Base-by-base conservation (phyloP, 768 basidiomycete genomes). In the Imleria badia region DNA sequence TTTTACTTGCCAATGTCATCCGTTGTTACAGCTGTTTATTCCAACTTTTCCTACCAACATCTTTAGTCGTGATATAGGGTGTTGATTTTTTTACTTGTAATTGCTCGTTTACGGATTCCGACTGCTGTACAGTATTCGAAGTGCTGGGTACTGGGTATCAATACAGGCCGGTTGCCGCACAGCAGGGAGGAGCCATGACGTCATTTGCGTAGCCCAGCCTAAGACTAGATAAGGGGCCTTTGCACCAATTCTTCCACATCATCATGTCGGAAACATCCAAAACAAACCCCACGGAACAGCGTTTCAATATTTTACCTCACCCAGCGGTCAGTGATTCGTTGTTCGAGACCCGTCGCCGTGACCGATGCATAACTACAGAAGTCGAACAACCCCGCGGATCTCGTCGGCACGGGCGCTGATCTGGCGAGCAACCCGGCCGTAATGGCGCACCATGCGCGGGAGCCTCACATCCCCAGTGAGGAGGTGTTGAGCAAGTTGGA, bases 321-420 rank as follows among this genome's bases (percentile, higher is more conserved):
- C 85, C 84, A 45, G 84, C 84, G 60, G 83, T 84, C 61, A 45
- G 78, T 63, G 3, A 30, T 33, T 19, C 11, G 4, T 34, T 4
- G 2, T 42, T 15, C 51, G 38, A 30, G 39, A 19, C 7, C 11
- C 19, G 15, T 26, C 35, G 22, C 2, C 11, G 3, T 29, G 5
- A 30, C 33, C 36, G 6, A 44, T 20, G 1, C 15, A 8, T 35
- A 14, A 1, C 29, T 20, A 34, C 54, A 87, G 85, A 83, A 78
- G 73, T 73, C 80, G 6, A 86, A 87, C 58, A 74, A 87, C 60
- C 84, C 85, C 14, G 72, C 75, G 11, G 81, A 85, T 61, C 76
- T 81, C 42, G 41, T 36, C 33, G 73, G 74, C 49, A 56, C 67
- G 22, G 72, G 72, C 5, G 74, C 71, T n/a, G 67, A 70, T 10